phyloP scores from a whole-genome alignment of 345 rosid genomes.

The Populus pruinosa region DNA sequence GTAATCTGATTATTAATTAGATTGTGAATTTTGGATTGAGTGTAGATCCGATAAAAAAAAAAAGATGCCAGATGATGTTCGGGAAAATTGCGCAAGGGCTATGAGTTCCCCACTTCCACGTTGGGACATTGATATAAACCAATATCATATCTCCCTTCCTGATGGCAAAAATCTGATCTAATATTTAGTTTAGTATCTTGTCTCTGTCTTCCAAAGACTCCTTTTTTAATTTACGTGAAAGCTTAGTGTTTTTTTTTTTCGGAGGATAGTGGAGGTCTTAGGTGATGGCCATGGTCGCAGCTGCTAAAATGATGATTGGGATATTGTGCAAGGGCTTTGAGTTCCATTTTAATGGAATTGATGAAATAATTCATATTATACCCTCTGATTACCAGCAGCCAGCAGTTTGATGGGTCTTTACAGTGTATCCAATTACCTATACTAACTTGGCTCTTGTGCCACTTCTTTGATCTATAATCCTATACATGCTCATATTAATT shows the following conservation, averaged over 20 bases:
- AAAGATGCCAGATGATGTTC: not conserved
- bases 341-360: conserved; percentile 18
- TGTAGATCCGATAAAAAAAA: not conserved
- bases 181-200: not conserved
- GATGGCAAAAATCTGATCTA: not conserved
- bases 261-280: not conserved
- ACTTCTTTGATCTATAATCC: too few relatives aligned
- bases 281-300: not conserved
- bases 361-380: conserved; percentile 2
- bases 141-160: not conserved
- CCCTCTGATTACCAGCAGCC: conserved; percentile 14
- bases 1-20: not conserved
- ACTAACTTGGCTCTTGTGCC: not conserved
- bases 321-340: conserved; percentile 30
- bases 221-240: not conserved
- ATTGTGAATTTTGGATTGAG: not conserved
- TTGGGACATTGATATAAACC: not conserved
- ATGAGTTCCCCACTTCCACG: not conserved
- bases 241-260: not conserved
- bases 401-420: not conserved
- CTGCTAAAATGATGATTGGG: conserved; percentile 26
- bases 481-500: too few relatives aligned
- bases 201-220: not conserved
- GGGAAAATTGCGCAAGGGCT: conserved; percentile 6
- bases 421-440: not conserved